Evolutionary conservation across 2,329 filamentous ascomycete genomes (phyloP), one percentile per base, ranked within the genome.

Genomic region (Dactylellina leptospora): DNA sequence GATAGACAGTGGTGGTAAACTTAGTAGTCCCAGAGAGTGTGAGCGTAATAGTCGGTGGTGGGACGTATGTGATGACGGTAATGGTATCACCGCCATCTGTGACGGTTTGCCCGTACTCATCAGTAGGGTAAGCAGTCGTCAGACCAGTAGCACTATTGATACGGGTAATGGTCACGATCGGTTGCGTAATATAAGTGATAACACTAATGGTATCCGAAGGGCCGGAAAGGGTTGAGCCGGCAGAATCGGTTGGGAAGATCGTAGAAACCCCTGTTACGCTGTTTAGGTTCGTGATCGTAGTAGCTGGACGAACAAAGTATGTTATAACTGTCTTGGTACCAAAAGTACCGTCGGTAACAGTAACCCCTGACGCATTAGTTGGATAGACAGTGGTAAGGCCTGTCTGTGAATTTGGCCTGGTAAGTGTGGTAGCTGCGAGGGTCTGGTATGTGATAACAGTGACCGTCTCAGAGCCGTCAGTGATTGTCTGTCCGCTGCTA

Each of bases 161-260:
- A n/a, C 13, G 45, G 10, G 54, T 58, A 16, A 58, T 33, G 2
- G 25, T 45, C 1, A 13, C 22, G 3, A 33, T 20, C 3, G 51
- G 33, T 22, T 44, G 33, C 1, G 36, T 9, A 1, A 27, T 25
- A 3, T 10, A 10, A 16, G 16, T n/a, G 28, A 56, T 28, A 25
- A 56, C 36, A 6, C 18, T 56, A 44, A 56, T 27, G 1, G 51
- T 42, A 2, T 22, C 51, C 13, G 33, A 16, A 10, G 10, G 20
- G 33, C 44, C 38, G 6, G 51, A 42, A 3, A 58, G 30, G 1
- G 54, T 58, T 6, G 22, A 30, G 8, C 54, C 54, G 25, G 38
- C 25, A 18, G 23, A 10, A 13, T 58, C 16, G 1, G 54, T 58
- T 1, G 54, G 38, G 36, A 30, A 58, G 13, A 10, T 13, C 4